Percentiles rank a stretch among this genome's conserved stretches.
These are phyloP conservation scores for Yarrowia sp. DNA, from an alignment of 805 yeast genomes.

Conservation along the genomic window DNA sequence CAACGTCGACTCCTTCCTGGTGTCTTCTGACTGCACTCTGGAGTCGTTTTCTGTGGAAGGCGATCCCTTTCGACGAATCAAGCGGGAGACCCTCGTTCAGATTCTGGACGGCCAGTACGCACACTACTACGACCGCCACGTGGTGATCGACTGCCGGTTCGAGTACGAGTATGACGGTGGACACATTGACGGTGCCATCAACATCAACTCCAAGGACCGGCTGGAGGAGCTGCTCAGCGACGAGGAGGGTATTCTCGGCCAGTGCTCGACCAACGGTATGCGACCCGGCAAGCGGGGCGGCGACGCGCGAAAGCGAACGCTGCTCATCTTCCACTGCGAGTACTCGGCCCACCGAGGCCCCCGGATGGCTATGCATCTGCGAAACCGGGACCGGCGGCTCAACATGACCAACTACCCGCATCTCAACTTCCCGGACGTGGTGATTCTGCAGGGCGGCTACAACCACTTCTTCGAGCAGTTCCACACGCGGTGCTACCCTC, in stretches of 20 bases:
- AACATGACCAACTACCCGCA: conserved; percentile 81
- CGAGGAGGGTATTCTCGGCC: conserved; percentile 46
- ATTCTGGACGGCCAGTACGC: conserved; percentile 63
- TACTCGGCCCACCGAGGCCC: conserved; percentile 95
- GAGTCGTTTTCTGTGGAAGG: conserved; percentile 56
- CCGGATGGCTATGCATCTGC: conserved; percentile 81
- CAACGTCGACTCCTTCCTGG: conserved; percentile 43
- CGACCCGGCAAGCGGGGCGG: conserved; percentile 12
- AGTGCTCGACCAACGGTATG: conserved; percentile 4
- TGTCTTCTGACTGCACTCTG: conserved; percentile 47
- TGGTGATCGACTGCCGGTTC: conserved; percentile 87
- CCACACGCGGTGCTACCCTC: conserved; percentile 71
- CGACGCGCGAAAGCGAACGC: conserved; percentile 49
- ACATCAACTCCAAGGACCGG: conserved; percentile 72
- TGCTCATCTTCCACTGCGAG: conserved; percentile 92
- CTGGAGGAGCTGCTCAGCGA: conserved; percentile 64
- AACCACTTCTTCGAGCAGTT: conserved; percentile 70
- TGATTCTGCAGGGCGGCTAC: conserved; percentile 91
- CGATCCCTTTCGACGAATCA: conserved; percentile 76
- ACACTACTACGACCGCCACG: conserved; percentile 60
- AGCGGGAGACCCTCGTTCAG: conserved; percentile 61
- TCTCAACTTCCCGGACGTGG: conserved; percentile 85
- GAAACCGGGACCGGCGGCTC: conserved; percentile 79
- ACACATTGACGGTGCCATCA: conserved; percentile 83
- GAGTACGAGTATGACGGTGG: conserved; percentile 94